phyloP scores from a whole-genome alignment of 805 yeast species.

The Spathaspora girioi region DNA sequence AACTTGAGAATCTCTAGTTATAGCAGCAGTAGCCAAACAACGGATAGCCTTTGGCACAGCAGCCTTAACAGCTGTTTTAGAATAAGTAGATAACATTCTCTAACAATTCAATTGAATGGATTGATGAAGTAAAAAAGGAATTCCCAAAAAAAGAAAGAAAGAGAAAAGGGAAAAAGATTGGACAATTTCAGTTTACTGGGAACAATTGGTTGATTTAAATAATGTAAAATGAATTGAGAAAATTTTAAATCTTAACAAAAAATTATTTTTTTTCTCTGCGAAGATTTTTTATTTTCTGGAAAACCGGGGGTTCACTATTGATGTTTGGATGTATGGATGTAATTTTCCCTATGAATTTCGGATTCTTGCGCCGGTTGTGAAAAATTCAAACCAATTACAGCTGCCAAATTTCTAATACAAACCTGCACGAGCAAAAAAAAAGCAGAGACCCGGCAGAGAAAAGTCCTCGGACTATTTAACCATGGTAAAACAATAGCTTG shows the following conservation, averaged over 20 bases:
- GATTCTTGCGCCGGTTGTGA: background rate
- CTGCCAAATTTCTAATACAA: slow-evolving; percentile 2
- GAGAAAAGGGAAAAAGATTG: background rate
- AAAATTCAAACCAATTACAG: background rate
- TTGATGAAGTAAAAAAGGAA: slow-evolving; percentile 1
- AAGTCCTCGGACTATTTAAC: background rate
- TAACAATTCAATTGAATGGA: background rate
- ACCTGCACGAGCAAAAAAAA: background rate
- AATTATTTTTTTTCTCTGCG: background rate
- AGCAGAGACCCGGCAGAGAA: background rate
- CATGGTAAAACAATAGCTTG: background rate
- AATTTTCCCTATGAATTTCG: background rate
- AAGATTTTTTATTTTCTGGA: background rate
- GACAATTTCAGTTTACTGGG: background rate
- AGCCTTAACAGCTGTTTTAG: slow-evolving; percentile 26
- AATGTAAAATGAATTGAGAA: background rate
- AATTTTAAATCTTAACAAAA: background rate
- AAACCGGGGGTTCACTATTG: background rate
- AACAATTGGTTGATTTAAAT: background rate
- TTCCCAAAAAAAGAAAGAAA: background rate
- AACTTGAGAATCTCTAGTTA: slow-evolving; percentile 69
- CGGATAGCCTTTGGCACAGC: slow-evolving; percentile 35
- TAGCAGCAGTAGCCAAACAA: slow-evolving; percentile 52
- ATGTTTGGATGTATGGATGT: background rate
- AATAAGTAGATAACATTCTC: slow-evolving; percentile 37